Base-by-base conservation (phyloP, 116 monocot species). In the Thalassia testudinum region DNA sequence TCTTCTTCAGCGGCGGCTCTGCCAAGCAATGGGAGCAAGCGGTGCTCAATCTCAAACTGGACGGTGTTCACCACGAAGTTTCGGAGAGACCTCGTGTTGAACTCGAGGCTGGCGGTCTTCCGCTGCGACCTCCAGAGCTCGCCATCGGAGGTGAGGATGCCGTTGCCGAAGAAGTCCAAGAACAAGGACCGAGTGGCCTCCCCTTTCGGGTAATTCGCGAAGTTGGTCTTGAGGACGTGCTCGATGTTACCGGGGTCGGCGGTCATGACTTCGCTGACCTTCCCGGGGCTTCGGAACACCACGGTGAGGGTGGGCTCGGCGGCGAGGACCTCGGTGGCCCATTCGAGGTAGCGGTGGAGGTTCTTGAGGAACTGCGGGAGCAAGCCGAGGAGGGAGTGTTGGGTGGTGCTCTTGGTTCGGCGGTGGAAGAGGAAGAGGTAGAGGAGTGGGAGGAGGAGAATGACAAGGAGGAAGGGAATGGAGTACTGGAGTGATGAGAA, bases 121-220 rank as follows among this genome's bases (percentile, higher is more conserved):
- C 81, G 42, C 61, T 77, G 77, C 16, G 27, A 30, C 30, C 23
- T 30, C 81, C 81, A 82, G 5, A 37, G 18, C 24, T 72, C 77
- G 23, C 70, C 81, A 42, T 81, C 73, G 37, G 77, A 62, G 56
- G 56, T 73, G 66, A 81, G 77, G 76, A 76, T 81, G 29, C 82
- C 76, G 17, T 58, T 38, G 26, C 77, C 77, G 23, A 82, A 60
- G 40, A 82, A 64, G 54, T 82, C 73, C 6, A 42, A 12, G 19
- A 77, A 19, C 21, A 49, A 43, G 47, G 51, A 27, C 12, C 6
- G 30, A 0, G 28, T 4, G 29, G 37, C 58, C 25, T 66, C 22
- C 14, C 77, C 82, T 52, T 70, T 77, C 0, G 70, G 73, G 63
- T 70, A 82, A 53, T 73, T 82, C 5, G 37, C 53, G 56, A 70